Conservation (phyloP, 2,329 filamentous ascomycete genomes). For the Penicillium sp. region DNA sequence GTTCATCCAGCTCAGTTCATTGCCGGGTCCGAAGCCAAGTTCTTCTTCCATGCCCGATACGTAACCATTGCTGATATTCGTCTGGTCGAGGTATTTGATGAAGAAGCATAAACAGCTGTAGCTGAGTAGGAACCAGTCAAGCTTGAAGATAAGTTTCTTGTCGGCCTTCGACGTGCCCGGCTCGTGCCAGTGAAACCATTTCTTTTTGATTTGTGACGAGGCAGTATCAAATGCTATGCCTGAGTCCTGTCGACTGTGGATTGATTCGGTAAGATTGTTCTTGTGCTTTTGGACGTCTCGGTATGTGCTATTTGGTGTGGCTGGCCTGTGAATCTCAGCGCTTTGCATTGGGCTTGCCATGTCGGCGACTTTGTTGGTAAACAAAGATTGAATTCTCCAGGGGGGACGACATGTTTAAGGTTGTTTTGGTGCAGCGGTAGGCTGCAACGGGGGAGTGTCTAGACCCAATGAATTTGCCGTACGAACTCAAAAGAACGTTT, state of each 20-base stretch:
- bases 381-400: not conserved
- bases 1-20: conserved; percentile 39
- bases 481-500: no score
- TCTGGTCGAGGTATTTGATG: conserved; percentile 48
- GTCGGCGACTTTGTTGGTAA: not conserved
- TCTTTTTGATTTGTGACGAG: not conserved
- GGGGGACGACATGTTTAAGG: not conserved
- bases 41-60: conserved; percentile 51
- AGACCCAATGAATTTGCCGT: not conserved
- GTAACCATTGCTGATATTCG: conserved; percentile 51
- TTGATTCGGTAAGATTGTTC: not conserved
- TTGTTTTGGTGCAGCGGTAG: not conserved
- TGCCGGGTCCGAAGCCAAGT: conserved; percentile 45
- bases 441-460: not conserved
- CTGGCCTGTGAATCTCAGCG: not conserved
- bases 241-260: not conserved
- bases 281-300: not conserved
- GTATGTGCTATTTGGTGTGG: not conserved
- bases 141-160: conserved; percentile 50
- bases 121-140: conserved; percentile 47
- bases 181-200: conserved; percentile 41
- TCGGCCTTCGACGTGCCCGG: conserved; percentile 41
- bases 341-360: not conserved
- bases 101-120: conserved; percentile 48
- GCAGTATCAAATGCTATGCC: not conserved